Percentiles rank a stretch among this genome's conserved stretches.
These are phyloP conservation scores for Penicillium chermesinum DNA, from an alignment of 495 filamentous ascomycete genomes.

Conservation along the genomic window DNA sequence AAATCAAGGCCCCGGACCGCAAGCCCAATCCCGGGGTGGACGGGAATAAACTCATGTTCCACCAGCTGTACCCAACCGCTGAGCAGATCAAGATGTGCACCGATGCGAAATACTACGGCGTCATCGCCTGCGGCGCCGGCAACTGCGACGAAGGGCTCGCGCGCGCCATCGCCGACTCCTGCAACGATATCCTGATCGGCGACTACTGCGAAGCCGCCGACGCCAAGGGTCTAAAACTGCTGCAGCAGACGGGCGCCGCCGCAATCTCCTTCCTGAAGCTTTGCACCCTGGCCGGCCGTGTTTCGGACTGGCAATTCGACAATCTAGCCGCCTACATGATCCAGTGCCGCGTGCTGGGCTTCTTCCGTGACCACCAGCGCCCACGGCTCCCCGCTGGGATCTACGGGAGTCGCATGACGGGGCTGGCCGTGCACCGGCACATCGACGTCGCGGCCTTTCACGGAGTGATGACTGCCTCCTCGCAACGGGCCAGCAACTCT, in stretches of 20 bases:
- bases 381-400: slow-evolving; percentile 6
- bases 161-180: slow-evolving; percentile 15
- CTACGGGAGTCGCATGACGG: slow-evolving; percentile 21
- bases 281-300: slow-evolving; percentile 7
- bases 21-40: slow-evolving; percentile 10
- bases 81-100: slow-evolving; percentile 19
- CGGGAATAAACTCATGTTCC: not conserved
- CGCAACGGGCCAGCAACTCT: slow-evolving; percentile 9
- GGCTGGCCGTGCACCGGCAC: slow-evolving; percentile 8
- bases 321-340: slow-evolving; percentile 11
- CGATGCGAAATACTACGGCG: slow-evolving; percentile 19
- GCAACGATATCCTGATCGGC: slow-evolving; percentile 19
- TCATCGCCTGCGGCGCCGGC: slow-evolving; percentile 7
- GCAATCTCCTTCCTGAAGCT: slow-evolving; percentile 18
- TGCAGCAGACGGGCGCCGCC: slow-evolving; percentile 15
- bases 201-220: slow-evolving; percentile 23
- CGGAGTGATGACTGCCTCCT: slow-evolving; percentile 12
- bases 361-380: slow-evolving; percentile 15
- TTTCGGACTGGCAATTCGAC: slow-evolving; percentile 14
- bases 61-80: slow-evolving; percentile 10
- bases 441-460: slow-evolving; percentile 11
- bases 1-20: slow-evolving; percentile 16
- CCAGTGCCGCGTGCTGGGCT: slow-evolving; percentile 20
- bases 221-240: slow-evolving; percentile 1
- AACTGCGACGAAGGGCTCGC: slow-evolving; percentile 12